Base-by-base conservation (phyloP, 148 eudicot genomes). In the Vaccinium corymbosum region DNA sequence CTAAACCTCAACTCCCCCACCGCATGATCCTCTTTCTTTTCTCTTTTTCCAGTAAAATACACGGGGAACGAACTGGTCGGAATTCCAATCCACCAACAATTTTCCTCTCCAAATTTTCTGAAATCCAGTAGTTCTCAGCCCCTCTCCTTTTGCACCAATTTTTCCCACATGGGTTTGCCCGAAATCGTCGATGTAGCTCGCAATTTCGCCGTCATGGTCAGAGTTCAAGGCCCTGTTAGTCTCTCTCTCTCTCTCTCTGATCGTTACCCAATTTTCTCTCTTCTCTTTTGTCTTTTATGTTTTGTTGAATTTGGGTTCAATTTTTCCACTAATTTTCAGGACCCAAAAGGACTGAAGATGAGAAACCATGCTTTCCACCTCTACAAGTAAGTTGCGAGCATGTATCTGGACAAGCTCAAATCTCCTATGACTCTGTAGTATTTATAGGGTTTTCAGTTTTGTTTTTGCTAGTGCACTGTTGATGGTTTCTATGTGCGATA, bases 301-400 rank as follows among this genome's bases (percentile, higher is more conserved):
- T 79, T 68, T 14, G 11, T 66, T 38, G 16, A 7, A 17, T 35
- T 3, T 57, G 80, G 75, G 83, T 80, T 13, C 11, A 11, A 61
- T 11, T 10, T 82, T n/a, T 8, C 72, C 59, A 50, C 84, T 25
- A 70, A 77, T 84, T 85, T 64, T 81, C 92, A 96, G 98, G 98
- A 96, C 85, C 99, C 99, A 32, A 96, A 94, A 85, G 95, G 99
- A 32, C 82, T 96, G 57, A 96, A 96, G 92, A 92, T 94, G 95
- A 90, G 91, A 88, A 94, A 90, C 25, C 97, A 93, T 79, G 99
- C 99, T 83, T 96, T 93, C 85, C 99, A 96, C 56, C 93, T 89
- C 27, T 91, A 92, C 85, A 82, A 87, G 98, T 95, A 86, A 89
- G 93, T 90, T 89, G 90, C 88, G 13, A 70, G 80, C 19, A 52